A percentile compares a stretch with the other conserved stretches of the same genome.
Conservation (phyloP, 2,329 filamentous ascomycete species). For the Bipolaris bicolor region DNA sequence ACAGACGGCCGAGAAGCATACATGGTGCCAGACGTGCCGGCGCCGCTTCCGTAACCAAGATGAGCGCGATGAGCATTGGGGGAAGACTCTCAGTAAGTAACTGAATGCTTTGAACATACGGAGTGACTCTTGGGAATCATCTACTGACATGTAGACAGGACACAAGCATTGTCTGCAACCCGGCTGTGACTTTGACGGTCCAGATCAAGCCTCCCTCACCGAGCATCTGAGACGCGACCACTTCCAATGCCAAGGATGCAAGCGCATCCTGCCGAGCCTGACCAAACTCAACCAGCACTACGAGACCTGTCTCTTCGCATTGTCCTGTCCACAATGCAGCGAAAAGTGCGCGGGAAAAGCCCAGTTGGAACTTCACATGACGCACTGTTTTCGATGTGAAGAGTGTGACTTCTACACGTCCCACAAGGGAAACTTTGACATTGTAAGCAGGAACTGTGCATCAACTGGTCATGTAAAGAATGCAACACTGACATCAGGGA, state of each 20-base stretch:
- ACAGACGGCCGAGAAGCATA: slow-evolving; percentile 34
- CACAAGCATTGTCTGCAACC: slow-evolving; percentile 44
- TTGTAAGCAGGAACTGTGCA: slow-evolving; percentile 22
- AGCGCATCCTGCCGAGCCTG: slow-evolving; percentile 33
- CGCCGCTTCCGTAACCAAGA: slow-evolving; percentile 38
- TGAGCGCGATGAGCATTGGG: slow-evolving; percentile 44
- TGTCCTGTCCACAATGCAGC: slow-evolving; percentile 30
- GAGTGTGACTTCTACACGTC: slow-evolving; percentile 30
- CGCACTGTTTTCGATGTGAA: slow-evolving; percentile 31
- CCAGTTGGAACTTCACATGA: slow-evolving; percentile 28
- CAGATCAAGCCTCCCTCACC: slow-evolving; percentile 22
- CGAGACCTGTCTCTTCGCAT: slow-evolving; percentile 26
- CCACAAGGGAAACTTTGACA: slow-evolving; percentile 29
- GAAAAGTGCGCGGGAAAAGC: slow-evolving; percentile 26
- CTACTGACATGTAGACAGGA: slow-evolving; percentile 15
- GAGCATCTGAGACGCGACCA: slow-evolving; percentile 38
- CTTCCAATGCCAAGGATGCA: slow-evolving; percentile 42
- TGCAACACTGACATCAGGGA: slow-evolving; percentile 1
- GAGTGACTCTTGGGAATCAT: no score
- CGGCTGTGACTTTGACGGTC: slow-evolving; percentile 42
- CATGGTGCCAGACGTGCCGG: slow-evolving; percentile 38
- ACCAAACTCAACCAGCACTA: slow-evolving; percentile 37
- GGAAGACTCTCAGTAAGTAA: slow-evolving; percentile 32
- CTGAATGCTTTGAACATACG: neutral
- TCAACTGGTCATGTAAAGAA: neutral